These are phyloP conservation scores for Apiosordaria backusii DNA, from an alignment of 495 filamentous ascomycete species.

Conservation along the genomic window DNA sequence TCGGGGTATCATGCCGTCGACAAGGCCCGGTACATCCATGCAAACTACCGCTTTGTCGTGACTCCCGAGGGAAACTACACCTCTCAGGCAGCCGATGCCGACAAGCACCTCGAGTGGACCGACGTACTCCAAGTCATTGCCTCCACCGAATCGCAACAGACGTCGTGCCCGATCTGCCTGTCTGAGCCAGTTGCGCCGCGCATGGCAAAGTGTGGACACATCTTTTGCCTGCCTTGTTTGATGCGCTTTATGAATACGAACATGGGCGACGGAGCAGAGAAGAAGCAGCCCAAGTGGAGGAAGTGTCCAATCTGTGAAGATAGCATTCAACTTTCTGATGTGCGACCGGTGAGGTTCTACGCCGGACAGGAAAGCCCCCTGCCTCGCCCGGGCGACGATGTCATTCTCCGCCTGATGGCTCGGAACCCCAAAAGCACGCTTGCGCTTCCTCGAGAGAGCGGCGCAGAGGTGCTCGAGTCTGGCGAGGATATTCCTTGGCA, in stretches of 20 bases:
- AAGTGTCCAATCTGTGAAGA: slow-evolving; percentile 98
- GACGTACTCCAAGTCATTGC: slow-evolving; percentile 88
- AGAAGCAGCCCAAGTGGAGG: slow-evolving; percentile 64
- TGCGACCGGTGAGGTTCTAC: slow-evolving; percentile 88
- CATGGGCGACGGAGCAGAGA: slow-evolving; percentile 66
- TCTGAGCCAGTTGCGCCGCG: slow-evolving; percentile 87
- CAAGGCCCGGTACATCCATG: slow-evolving; percentile 92
- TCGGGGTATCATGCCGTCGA: slow-evolving; percentile 90
- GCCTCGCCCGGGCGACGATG: slow-evolving; percentile 80
- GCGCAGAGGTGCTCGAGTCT: slow-evolving; percentile 59
- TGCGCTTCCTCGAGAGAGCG: slow-evolving; percentile 78
- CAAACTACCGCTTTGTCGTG: slow-evolving; percentile 96
- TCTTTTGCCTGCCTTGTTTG: slow-evolving; percentile 91
- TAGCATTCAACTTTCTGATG: slow-evolving; percentile 79
- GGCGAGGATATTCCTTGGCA: slow-evolving; percentile 87
- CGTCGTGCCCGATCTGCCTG: slow-evolving; percentile 90
- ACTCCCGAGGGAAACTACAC: slow-evolving; percentile 75
- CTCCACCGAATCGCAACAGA: slow-evolving; percentile 80
- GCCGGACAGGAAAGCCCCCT: slow-evolving; percentile 78
- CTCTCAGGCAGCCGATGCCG: slow-evolving; percentile 77
- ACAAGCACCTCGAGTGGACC: slow-evolving; percentile 87
- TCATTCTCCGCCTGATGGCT: slow-evolving; percentile 80
- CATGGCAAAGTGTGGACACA: slow-evolving; percentile 97
- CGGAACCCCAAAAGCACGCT: slow-evolving; percentile 75
- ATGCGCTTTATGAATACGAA: slow-evolving; percentile 92